Conservation (phyloP, 2,329 filamentous ascomycete species). For the Fusarium nisikadoi region DNA sequence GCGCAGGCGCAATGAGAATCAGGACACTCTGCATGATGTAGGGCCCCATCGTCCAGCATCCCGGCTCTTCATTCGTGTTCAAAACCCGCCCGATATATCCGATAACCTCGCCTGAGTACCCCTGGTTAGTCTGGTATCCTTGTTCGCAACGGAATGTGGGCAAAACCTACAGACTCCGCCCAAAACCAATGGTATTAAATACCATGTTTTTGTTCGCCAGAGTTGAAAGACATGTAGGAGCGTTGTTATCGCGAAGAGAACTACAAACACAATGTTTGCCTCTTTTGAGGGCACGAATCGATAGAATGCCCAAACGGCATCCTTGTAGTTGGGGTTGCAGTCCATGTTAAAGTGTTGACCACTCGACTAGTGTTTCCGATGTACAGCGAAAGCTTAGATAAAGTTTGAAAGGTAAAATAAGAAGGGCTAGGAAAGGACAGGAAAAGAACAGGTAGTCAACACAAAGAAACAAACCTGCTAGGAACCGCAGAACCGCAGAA, state of each 20-base stretch:
- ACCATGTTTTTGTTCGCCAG: slow-evolving; percentile 42
- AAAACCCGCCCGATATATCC: slow-evolving; percentile 61
- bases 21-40: slow-evolving; percentile 55
- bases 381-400: background rate
- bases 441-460: background rate
- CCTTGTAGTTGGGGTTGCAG: slow-evolving; percentile 38
- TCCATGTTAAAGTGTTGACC: slow-evolving; percentile 5
- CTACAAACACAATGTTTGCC: slow-evolving; percentile 36
- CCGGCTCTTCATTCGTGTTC: slow-evolving; percentile 52
- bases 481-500: background rate
- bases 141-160: background rate
- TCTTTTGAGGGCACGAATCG: slow-evolving; percentile 40
- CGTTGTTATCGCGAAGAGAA: slow-evolving; percentile 38
- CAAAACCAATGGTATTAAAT: slow-evolving; percentile 38
- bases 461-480: background rate
- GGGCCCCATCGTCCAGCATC: slow-evolving; percentile 48
- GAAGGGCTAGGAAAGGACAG: background rate
- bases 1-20: slow-evolving; percentile 52
- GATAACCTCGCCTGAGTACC: slow-evolving; percentile 38
- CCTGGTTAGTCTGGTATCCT: background rate
- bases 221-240: slow-evolving; percentile 41
- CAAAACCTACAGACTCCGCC: slow-evolving; percentile 38
- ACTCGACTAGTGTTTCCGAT: background rate
- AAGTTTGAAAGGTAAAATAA: background rate
- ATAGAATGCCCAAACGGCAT: slow-evolving; percentile 41